phyloP scores from a whole-genome alignment of 805 yeast genomes.

The Candida chauliodis region DNA sequence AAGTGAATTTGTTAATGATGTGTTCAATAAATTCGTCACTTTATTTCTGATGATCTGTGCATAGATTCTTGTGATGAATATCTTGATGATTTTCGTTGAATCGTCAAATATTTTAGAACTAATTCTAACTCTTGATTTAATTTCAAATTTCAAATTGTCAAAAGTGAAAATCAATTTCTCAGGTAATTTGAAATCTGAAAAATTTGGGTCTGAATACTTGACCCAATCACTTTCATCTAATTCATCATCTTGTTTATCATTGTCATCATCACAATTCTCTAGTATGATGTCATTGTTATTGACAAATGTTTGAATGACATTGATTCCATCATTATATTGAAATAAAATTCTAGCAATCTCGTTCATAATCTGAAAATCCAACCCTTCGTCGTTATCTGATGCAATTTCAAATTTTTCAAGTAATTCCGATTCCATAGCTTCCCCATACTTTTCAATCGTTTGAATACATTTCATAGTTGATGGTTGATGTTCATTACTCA shows the following conservation, averaged over 20 bases:
- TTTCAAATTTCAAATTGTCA: slow-evolving; percentile 50
- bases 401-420: slow-evolving; percentile 69
- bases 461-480: slow-evolving; percentile 34
- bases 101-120: slow-evolving; percentile 71
- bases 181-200: slow-evolving; percentile 47
- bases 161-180: slow-evolving; percentile 50
- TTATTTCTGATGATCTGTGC: slow-evolving; percentile 64
- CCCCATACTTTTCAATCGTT: slow-evolving; percentile 67
- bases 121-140: slow-evolving; percentile 69
- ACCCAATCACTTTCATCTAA: slow-evolving; percentile 54
- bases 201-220: slow-evolving; percentile 56
- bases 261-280: slow-evolving; percentile 9
- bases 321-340: slow-evolving; percentile 80
- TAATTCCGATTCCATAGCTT: slow-evolving; percentile 68
- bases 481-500: slow-evolving; percentile 52
- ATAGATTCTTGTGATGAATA: slow-evolving; percentile 71
- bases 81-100: slow-evolving; percentile 63
- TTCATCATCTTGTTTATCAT: slow-evolving; percentile 38
- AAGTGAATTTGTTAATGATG: slow-evolving; percentile 61
- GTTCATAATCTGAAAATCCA: slow-evolving; percentile 56
- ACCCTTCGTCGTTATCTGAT: slow-evolving; percentile 28
- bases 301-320: slow-evolving; percentile 78
- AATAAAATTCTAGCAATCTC: slow-evolving; percentile 71
- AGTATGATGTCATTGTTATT: slow-evolving; percentile 69
- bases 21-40: slow-evolving; percentile 55